phyloP scores from a whole-genome alignment of 2,329 filamentous ascomycete genomes.

The Ascochyta pisi region DNA sequence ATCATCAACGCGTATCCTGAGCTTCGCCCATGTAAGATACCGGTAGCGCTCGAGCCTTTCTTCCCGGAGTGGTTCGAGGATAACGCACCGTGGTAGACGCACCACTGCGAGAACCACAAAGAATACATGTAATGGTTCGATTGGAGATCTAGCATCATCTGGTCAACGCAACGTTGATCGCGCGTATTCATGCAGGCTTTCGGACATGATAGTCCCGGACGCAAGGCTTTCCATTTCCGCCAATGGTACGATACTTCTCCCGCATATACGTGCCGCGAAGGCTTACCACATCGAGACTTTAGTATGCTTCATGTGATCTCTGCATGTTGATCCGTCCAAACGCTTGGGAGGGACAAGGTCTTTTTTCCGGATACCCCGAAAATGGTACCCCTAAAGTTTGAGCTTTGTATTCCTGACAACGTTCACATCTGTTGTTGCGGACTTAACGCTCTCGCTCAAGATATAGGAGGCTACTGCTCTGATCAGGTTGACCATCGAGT shows the following conservation, averaged over 20 bases:
- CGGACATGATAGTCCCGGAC: constrained; percentile 4
- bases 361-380: not conserved
- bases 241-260: constrained; percentile 1
- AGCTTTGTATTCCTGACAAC: not conserved
- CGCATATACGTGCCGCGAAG: not conserved
- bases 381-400: not conserved
- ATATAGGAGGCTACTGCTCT: not conserved
- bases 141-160: not conserved
- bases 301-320: not conserved
- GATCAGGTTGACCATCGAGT: not conserved
- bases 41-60: constrained; percentile 18
- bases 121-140: not conserved
- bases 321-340: not conserved
- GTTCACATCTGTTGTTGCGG: no score
- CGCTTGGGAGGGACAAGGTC: not conserved
- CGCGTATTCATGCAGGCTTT: not conserved
- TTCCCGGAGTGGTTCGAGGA: constrained; percentile 17
- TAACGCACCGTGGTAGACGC: constrained; percentile 2
- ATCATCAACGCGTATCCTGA: constrained; percentile 10
- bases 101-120: not conserved
- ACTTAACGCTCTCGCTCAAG: no score
- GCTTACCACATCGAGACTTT: not conserved
- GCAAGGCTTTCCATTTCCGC: constrained; percentile 11
- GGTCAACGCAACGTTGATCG: not conserved
- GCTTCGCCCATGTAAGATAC: constrained; percentile 8